Evolutionary conservation across 164 flowering plant genomes (phyloP).

Genomic region (Aristolochia californica): DNA sequence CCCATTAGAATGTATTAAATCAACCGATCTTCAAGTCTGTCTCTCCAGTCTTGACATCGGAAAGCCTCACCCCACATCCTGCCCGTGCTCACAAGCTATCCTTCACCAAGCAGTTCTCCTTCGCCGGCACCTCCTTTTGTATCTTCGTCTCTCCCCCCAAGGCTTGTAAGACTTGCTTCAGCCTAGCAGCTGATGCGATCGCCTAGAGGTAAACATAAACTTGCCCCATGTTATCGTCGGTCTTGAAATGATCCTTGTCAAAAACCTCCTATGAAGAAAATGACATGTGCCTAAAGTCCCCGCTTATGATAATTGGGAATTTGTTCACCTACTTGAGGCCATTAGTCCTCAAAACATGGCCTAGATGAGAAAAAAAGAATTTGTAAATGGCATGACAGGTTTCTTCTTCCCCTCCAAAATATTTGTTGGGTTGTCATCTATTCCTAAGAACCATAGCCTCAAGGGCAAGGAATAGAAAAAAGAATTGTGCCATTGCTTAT

Average conservation of each 20-base stretch:
- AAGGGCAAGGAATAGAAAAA: no score
- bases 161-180: conserved; percentile 39
- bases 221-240: conserved; percentile 87
- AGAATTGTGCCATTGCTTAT: no score
- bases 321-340: no score
- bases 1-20: no score
- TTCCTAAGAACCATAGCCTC: no score
- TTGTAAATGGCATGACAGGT: no score
- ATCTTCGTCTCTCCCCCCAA: conserved; percentile 43
- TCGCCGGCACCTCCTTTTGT: conserved; percentile 53
- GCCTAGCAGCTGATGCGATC: conserved; percentile 45
- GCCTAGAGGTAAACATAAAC: conserved; percentile 65
- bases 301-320: no score
- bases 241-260: conserved; percentile 76
- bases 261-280: conserved; percentile 56
- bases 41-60: conserved; percentile 71
- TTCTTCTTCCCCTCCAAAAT: no score
- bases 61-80: conserved; percentile 65
- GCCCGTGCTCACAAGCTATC: conserved; percentile 71
- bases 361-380: no score
- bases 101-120: conserved; percentile 54
- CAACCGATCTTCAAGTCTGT: conserved; percentile 60
- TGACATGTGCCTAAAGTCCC: no score
- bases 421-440: no score
- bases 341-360: no score